Percentiles rank a stretch among this genome's conserved stretches.
Conservation (phyloP, 1,139 yeast genomes). For the Scheffersomyces parashehatae region DNA sequence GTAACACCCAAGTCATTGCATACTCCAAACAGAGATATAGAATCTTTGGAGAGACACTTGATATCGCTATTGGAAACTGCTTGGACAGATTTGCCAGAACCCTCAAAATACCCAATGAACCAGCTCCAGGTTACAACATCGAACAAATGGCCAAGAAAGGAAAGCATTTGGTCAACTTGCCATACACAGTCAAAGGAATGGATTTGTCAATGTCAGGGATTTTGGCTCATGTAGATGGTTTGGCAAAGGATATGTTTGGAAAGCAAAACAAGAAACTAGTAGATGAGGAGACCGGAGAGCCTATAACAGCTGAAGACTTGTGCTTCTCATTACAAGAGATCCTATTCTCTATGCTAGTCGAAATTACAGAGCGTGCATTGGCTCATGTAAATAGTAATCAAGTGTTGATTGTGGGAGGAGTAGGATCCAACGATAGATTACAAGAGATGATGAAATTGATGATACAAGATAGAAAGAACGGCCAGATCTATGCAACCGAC, state of each 20-base stretch:
- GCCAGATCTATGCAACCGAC: constrained; percentile 89
- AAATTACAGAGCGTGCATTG: constrained; percentile 97
- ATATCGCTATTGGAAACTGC: constrained; percentile 96
- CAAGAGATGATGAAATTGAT: constrained; percentile 95
- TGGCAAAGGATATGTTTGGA: constrained; percentile 70
- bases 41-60: constrained; percentile 95
- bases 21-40: constrained; percentile 90
- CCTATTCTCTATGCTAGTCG: constrained; percentile 93
- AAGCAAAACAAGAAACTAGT: constrained; percentile 51
- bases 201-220: constrained; percentile 97
- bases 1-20: constrained; percentile 97
- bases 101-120: constrained; percentile 82
- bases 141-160: constrained; percentile 89
- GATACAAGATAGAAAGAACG: constrained; percentile 83
- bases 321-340: constrained; percentile 94
- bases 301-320: constrained; percentile 78
- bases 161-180: constrained; percentile 68
- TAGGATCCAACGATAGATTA: constrained; percentile 86
- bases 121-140: constrained; percentile 96
- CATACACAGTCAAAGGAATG: constrained; percentile 98
- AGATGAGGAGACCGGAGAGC: constrained; percentile 53
- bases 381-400: constrained; percentile 92
- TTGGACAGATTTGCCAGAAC: constrained; percentile 94
- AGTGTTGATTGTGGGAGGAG: constrained; percentile 96
- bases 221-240: constrained; percentile 74